phyloP scores from a whole-genome alignment of 2,329 filamentous ascomycete genomes.

The Calonectria leucothoes region DNA sequence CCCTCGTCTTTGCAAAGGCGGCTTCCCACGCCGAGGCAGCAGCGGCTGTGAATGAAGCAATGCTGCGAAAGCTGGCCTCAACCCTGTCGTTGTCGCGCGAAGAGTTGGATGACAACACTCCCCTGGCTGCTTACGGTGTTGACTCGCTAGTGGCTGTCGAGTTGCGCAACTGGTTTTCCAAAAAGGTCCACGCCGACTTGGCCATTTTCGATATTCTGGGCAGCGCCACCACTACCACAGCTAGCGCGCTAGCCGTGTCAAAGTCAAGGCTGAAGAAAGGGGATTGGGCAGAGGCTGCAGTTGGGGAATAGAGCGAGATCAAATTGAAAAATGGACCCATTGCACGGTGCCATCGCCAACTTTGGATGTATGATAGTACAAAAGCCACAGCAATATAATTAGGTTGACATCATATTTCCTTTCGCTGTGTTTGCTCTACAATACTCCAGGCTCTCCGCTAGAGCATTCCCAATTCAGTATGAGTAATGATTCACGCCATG shows the following conservation, averaged over 20 bases:
- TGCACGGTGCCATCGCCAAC: not conserved
- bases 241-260: not conserved
- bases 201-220: constrained; percentile 37
- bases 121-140: constrained; percentile 36
- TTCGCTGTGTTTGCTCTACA: not conserved
- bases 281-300: not conserved
- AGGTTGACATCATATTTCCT: not conserved
- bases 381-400: not conserved
- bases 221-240: not conserved
- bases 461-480: too few relatives aligned
- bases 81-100: constrained; percentile 15
- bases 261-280: not conserved
- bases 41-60: not conserved
- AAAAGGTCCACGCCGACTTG: constrained; percentile 35
- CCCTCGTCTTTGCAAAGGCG: not conserved
- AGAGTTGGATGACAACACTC: constrained; percentile 34
- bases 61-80: not conserved
- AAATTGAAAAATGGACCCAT: not conserved
- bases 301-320: not conserved
- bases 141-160: constrained; percentile 43
- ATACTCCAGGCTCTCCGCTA: not conserved
- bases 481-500: not conserved
- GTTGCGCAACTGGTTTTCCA: constrained; percentile 36
- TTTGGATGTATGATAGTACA: not conserved
- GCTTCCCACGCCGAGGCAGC: not conserved